These are phyloP conservation scores for Vickermania ingenoplastis DNA, from an alignment of 208 protist genomes.

Conservation along the genomic window DNA sequence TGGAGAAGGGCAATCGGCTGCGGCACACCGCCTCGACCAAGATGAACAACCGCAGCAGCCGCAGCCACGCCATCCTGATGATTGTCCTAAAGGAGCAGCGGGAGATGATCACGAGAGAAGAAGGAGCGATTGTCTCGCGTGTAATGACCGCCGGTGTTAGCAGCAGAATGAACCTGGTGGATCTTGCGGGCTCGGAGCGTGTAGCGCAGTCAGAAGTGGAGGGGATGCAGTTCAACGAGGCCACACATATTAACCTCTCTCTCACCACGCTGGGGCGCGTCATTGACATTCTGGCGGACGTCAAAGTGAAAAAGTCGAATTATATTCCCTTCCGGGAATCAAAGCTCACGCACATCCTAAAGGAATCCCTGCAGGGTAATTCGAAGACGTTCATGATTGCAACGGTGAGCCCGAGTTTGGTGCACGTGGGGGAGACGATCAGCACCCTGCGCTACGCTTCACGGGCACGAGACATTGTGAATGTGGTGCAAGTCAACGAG, in stretches of 20 bases:
- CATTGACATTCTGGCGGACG: slow-evolving; percentile 49
- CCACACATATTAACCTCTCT: slow-evolving; percentile 94
- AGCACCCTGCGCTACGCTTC: slow-evolving; percentile 77
- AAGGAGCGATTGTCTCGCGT: slow-evolving; percentile 22
- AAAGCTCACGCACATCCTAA: slow-evolving; percentile 40
- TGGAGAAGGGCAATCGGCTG: slow-evolving; percentile 53
- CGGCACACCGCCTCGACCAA: slow-evolving; percentile 82
- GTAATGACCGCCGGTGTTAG: slow-evolving; percentile 53
- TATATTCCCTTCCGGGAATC: slow-evolving; percentile 45
- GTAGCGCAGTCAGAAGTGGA: slow-evolving; percentile 79
- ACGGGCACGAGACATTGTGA: slow-evolving; percentile 49
- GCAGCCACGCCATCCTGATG: slow-evolving; percentile 95
- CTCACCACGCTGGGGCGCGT: slow-evolving; percentile 89
- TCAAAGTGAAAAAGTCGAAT: slow-evolving; percentile 40
- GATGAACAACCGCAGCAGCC: slow-evolving; percentile 93
- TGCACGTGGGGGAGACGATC: slow-evolving; percentile 37
- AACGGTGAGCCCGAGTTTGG: slow-evolving; percentile 31
- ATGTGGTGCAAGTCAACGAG: slow-evolving; percentile 46
- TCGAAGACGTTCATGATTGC: slow-evolving; percentile 68
- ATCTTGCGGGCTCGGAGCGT: slow-evolving; percentile 96
- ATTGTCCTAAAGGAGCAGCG: slow-evolving; percentile 78
- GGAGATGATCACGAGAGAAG: slow-evolving; percentile 9
- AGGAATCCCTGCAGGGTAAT: slow-evolving; percentile 10
- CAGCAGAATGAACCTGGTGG: slow-evolving; percentile 92
- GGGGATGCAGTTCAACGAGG: slow-evolving; percentile 91